phyloP scores from a whole-genome alignment of 2,329 filamentous ascomycete species.

The Leptographium radiaticola region DNA sequence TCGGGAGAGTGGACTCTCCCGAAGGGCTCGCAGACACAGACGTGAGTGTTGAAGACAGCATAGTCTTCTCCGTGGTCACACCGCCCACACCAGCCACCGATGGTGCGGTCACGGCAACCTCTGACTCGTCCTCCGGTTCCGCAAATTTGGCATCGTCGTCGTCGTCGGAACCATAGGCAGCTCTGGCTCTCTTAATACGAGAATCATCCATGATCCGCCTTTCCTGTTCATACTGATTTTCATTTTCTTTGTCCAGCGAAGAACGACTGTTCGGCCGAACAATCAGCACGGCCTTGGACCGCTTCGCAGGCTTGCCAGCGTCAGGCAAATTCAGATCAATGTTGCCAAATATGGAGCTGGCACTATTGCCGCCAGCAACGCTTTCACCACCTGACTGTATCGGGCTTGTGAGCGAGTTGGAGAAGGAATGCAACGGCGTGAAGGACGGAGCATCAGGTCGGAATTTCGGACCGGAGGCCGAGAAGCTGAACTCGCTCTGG shows the following conservation, averaged over 20 bases:
- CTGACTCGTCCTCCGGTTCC: slow-evolving; percentile 21
- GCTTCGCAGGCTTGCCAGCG: slow-evolving; percentile 51
- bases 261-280: slow-evolving; percentile 43
- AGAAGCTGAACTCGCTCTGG: slow-evolving; percentile 54
- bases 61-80: slow-evolving; percentile 32
- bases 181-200: slow-evolving; percentile 65
- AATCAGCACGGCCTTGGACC: slow-evolving; percentile 76
- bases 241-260: slow-evolving; percentile 14
- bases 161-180: slow-evolving; percentile 51
- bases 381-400: slow-evolving; percentile 31
- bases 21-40: slow-evolving; percentile 41
- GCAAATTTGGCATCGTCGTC: slow-evolving; percentile 69
- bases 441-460: slow-evolving; percentile 67
- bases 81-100: slow-evolving; percentile 12
- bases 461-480: slow-evolving; percentile 52
- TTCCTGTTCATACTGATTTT: slow-evolving; percentile 37
- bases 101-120: neutral
- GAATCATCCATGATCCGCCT: slow-evolving; percentile 52
- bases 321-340: slow-evolving; percentile 51
- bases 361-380: slow-evolving; percentile 18
- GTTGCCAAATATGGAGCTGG: slow-evolving; percentile 53
- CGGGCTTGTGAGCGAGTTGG: slow-evolving; percentile 33
- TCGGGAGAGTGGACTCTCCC: slow-evolving; percentile 36
- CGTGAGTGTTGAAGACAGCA: slow-evolving; percentile 38
- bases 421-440: slow-evolving; percentile 43